Conservation (phyloP, 805 yeast species). For the Wickerhamiella spandovensis region DNA sequence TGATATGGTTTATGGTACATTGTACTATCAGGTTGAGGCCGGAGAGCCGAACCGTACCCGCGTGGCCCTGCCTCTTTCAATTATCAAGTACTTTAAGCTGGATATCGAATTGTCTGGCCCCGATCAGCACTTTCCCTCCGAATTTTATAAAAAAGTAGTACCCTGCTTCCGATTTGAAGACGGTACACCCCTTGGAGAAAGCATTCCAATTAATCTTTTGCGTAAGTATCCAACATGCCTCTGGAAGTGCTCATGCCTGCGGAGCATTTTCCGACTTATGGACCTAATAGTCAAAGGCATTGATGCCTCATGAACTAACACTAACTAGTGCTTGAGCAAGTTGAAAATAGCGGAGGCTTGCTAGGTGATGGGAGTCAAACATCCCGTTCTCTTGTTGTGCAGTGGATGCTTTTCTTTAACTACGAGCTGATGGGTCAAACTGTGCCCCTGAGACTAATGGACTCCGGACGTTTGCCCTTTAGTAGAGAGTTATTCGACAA, state of each 20-base stretch:
- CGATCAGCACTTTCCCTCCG: conserved; percentile 31
- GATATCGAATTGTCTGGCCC: conserved; percentile 38
- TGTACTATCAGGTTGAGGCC: conserved; percentile 10
- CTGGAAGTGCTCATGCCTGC: conserved; percentile 32
- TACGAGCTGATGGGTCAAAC: conserved; percentile 42
- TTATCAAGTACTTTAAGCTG: conserved; percentile 42
- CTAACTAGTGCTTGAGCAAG: background rate
- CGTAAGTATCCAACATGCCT: conserved; percentile 24
- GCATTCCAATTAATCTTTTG: conserved; percentile 33
- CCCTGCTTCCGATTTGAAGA: background rate
- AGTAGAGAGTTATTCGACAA: conserved; percentile 58
- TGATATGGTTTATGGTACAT: conserved; percentile 11
- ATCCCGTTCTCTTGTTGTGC: conserved; percentile 42
- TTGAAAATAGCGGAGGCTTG: background rate
- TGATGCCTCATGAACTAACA: too few species aligned
- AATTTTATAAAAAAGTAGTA: conserved; percentile 25
- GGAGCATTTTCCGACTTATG: too few species aligned
- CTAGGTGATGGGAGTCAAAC: background rate
- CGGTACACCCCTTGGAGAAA: background rate
- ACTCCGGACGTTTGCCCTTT: conserved; percentile 56
- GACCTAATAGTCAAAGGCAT: too few species aligned
- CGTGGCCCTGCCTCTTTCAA: conserved; percentile 10
- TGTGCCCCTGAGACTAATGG: conserved; percentile 42
- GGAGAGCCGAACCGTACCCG: conserved; percentile 18
- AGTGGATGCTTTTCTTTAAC: conserved; percentile 69